Base-by-base conservation (phyloP, 345 rosid species). In the Salix viminalis region DNA sequence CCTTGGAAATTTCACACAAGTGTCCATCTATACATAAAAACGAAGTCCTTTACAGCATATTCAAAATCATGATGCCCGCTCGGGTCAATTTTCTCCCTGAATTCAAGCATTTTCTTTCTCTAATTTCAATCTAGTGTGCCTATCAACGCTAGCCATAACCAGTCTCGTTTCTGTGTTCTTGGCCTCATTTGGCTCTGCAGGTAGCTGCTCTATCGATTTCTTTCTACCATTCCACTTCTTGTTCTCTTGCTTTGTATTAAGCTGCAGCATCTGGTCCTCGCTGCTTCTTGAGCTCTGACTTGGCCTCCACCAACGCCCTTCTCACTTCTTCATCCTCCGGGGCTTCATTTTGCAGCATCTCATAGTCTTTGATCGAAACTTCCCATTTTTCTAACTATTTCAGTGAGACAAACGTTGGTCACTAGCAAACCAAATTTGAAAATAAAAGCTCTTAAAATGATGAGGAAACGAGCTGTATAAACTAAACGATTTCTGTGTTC, bases 351-450 rank as follows among this genome's bases (percentile, higher is more conserved):
- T 44, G 83, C 87, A 93, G 79, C 15, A 86, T 76, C 80, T 91
- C 95, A 14, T 90, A 96, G 79, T 96, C 99, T 71, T 85, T 86
- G 23, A 86, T 70, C 2, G 90, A 86, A 26, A 90, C 78, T 71
- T 92, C 95, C 97, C 91, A 93, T 66, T 86, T 89, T 44, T 82
- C 84, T 70, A 93, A 77, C 99, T 95, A 41, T 77, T 67, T 12
- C 50, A 71, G 5, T 37, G 41, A 26, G 37, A 2, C 32, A 12
- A 28, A 60, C 67, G 6, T 46, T 23, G 56, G 36, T 56, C 34
- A 21, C 28, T 44, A 28, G 23, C 28, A 58, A 58, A 10, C 62
- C 15, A 58, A 23, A 58, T 58, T 21, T 21, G 28, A 54, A 21
- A 21, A 52, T 6, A 52, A 54, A 54, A 54, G 18, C 18, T 3